Evolutionary conservation across 2,329 filamentous ascomycete species (phyloP), one percentile per base, ranked within the genome.

Genomic region (Tothia fuscella): DNA sequence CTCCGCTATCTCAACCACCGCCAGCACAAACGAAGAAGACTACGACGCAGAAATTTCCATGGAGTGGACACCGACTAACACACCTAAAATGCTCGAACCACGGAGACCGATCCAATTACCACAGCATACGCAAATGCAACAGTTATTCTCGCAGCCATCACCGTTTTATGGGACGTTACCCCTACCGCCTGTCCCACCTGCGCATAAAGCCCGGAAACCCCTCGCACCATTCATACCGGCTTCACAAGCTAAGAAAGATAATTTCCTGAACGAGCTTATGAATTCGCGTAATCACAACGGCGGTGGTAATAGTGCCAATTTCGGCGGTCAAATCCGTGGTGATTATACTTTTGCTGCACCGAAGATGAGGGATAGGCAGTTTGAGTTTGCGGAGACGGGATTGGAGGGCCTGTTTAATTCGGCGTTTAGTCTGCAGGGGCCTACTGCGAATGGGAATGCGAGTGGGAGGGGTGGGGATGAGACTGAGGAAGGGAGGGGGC

Each of bases 131-230:
- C n/a, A n/a, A n/a, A n/a, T n/a, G n/a, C n/a, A n/a, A n/a, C n/a
- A n/a, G n/a, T n/a, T n/a, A n/a, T n/a, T n/a, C n/a, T n/a, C n/a
- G n/a, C n/a, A n/a, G n/a, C n/a, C 59, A 48, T 66, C 61, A 51
- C 74, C 78, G 1, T 86, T 87, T 53, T 80, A 76, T 67, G 81
- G 76, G 59, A 76, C 72, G 44, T 70, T 86, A 3, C 82, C 82
- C 3, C 68, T 78, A 1, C 78, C 80, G 1, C 82, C 82, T 12
- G 73, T 70, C 12, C 72, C 70, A n/a, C 78, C 79, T 17, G 77
- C 78, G 2, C 72, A 77, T 30, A 67, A 69, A 32, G 57, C 76
- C 5, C 68, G 74, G 24, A 82, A 81, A 46, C 78, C 78, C 2
- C 70, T 72, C 4, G 74, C 71, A 45, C 64, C 68, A 26, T 70